These are phyloP conservation scores for Dactylonectria macrodidyma DNA, from an alignment of 2,329 filamentous ascomycete genomes.

Conservation along the genomic window DNA sequence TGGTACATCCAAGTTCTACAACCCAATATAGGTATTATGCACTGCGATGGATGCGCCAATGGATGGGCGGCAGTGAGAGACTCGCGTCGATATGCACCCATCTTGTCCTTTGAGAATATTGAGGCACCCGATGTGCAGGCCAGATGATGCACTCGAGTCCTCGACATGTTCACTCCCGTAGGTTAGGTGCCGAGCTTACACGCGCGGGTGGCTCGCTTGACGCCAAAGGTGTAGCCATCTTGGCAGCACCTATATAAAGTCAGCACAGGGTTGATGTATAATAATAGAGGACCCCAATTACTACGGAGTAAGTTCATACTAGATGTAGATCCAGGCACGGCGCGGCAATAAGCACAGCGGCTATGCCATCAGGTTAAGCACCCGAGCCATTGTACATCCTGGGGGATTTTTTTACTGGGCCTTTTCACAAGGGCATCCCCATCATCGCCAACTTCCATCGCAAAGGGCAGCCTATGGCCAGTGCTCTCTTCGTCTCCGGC, in stretches of 20 bases:
- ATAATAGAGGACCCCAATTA: background rate
- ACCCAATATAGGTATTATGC: too few relatives aligned
- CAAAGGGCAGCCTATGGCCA: background rate
- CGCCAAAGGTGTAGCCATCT: background rate
- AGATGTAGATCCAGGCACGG: background rate
- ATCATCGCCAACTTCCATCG: background rate
- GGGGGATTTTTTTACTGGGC: too few relatives aligned
- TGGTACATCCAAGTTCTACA: too few relatives aligned
- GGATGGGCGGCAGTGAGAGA: background rate
- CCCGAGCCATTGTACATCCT: too few relatives aligned
- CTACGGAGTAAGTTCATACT: background rate
- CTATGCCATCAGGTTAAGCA: background rate
- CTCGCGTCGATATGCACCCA: background rate
- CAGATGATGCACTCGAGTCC: background rate
- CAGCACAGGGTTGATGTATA: background rate
- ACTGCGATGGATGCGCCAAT: background rate
- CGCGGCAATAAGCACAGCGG: background rate
- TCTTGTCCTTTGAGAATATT: conserved; percentile 6
- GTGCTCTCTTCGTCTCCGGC: background rate
- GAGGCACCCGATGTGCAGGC: background rate
- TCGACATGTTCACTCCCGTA: background rate
- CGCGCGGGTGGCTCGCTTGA: conserved; percentile 17
- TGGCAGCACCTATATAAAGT: too few relatives aligned
- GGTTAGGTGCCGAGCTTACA: conserved; percentile 17
- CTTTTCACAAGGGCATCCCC: too few relatives aligned